A percentile compares a stretch with the other conserved stretches of the same genome.
Evolutionary conservation across 2,329 filamentous ascomycete species (phyloP).

Genomic region (Monosporascus cannonballus): DNA sequence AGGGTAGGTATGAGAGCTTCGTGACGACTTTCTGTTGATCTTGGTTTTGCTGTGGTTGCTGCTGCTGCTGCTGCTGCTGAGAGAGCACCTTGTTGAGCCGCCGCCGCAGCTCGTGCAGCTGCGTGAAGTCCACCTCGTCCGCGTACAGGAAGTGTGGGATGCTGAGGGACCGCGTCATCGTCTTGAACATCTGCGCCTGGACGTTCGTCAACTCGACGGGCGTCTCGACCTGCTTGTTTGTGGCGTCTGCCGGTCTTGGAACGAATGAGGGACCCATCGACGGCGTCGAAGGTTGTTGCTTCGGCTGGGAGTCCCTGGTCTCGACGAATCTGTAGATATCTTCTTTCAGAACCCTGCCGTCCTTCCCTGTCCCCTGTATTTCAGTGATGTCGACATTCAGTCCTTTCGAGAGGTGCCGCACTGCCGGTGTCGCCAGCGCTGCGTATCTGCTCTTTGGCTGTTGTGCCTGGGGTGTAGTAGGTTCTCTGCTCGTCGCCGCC

Average conservation of each 20-base stretch:
- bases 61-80: constrained; percentile 26
- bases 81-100: constrained; percentile 64
- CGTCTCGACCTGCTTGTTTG: constrained; percentile 60
- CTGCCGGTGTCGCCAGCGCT: constrained; percentile 81
- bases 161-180: constrained; percentile 84
- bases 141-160: constrained; percentile 97
- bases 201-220: constrained; percentile 65
- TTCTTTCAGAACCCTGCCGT: constrained; percentile 87
- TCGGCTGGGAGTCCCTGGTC: constrained; percentile 26
- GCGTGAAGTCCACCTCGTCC: constrained; percentile 78
- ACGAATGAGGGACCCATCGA: constrained; percentile 23
- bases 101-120: constrained; percentile 64
- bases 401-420: constrained; percentile 81
- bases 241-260: constrained; percentile 25
- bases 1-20: constrained; percentile 85
- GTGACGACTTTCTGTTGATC: constrained; percentile 40
- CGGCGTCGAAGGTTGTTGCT: constrained; percentile 3
- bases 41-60: background rate
- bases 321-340: constrained; percentile 73
- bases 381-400: constrained; percentile 71
- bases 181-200: constrained; percentile 93
- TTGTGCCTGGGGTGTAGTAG: constrained; percentile 10
- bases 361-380: constrained; percentile 78
- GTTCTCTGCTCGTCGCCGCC: constrained; percentile 6
- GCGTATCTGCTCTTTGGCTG: constrained; percentile 57